phyloP scores from a whole-genome alignment of 352 stramenopile genomes.

The Aphanomyces stellatus region DNA sequence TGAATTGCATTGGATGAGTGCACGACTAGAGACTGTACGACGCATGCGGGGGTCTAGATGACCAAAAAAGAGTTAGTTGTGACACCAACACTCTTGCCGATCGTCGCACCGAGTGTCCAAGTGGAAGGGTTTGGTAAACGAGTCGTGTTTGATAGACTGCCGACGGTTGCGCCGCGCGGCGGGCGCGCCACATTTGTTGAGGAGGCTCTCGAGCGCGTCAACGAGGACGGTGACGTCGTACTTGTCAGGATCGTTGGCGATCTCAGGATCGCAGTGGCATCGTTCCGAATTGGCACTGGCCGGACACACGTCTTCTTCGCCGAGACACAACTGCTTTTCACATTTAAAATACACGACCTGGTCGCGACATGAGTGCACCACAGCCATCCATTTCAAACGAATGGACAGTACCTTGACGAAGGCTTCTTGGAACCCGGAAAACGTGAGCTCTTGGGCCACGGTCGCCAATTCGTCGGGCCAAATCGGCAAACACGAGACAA shows the following conservation, averaged over 20 bases:
- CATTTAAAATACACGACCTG: conserved; percentile 17
- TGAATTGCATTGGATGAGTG: too few relatives aligned
- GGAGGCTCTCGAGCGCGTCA: conserved; percentile 31
- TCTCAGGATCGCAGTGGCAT: conserved; percentile 29
- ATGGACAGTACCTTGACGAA: conserved; percentile 30
- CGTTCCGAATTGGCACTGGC: conserved; percentile 36
- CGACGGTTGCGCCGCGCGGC: background rate
- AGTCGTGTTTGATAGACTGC: background rate
- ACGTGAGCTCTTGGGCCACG: background rate
- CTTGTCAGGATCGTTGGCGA: background rate
- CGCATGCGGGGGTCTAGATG: too few relatives aligned
- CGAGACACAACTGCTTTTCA: conserved; percentile 41
- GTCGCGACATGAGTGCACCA: conserved; percentile 30
- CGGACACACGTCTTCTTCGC: conserved; percentile 44
- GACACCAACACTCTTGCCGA: too few relatives aligned
- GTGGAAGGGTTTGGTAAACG: background rate
- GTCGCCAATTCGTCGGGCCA: conserved; percentile 10
- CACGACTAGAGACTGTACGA: too few relatives aligned
- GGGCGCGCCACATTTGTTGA: conserved; percentile 26
- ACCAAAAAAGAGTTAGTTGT: too few relatives aligned
- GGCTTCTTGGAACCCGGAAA: background rate
- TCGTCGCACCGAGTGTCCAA: too few relatives aligned
- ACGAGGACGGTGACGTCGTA: conserved; percentile 41
- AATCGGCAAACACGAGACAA: conserved; percentile 48
- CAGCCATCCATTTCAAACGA: conserved; percentile 49